phyloP scores from a whole-genome alignment of 2,329 filamentous ascomycete species.

The Cadophora sp. region DNA sequence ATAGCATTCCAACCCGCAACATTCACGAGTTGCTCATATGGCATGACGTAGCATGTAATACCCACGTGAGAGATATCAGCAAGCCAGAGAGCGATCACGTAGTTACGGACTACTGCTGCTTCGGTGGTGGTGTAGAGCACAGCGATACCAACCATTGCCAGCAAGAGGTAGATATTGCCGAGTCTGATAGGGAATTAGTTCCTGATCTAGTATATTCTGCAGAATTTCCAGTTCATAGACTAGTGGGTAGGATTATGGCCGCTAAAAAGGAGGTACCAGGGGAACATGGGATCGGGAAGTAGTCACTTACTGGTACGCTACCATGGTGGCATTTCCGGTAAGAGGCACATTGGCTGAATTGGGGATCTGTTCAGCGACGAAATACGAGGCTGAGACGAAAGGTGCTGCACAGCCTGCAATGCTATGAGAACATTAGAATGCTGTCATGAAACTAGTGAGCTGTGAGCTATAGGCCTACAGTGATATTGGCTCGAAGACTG shows the following conservation, averaged over 20 bases:
- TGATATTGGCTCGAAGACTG: constrained; percentile 64
- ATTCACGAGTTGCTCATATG: constrained; percentile 59
- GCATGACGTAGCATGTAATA: constrained; percentile 65
- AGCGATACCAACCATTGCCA: constrained; percentile 68
- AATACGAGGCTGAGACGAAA: constrained; percentile 64
- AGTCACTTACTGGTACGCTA: constrained; percentile 37
- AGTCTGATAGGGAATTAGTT: constrained; percentile 58
- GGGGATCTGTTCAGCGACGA: constrained; percentile 68
- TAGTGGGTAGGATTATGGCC: not conserved
- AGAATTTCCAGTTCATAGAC: not conserved
- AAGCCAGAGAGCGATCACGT: constrained; percentile 67
- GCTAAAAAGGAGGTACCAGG: not conserved
- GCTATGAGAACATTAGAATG: constrained; percentile 48
- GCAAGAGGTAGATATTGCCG: constrained; percentile 72
- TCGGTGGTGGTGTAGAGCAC: constrained; percentile 70
- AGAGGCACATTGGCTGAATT: constrained; percentile 43
- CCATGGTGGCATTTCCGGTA: constrained; percentile 46
- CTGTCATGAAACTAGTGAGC: not conserved
- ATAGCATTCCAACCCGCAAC: constrained; percentile 69
- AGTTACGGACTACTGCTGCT: constrained; percentile 69
- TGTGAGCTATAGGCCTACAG: constrained; percentile 17
- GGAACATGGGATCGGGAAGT: not conserved
- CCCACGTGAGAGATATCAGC: constrained; percentile 73
- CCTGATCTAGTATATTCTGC: not conserved
- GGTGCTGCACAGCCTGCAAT: constrained; percentile 64